Evolutionary conservation across 345 rosid species (phyloP).

Genomic region (Arabidopsis arenosa): DNA sequence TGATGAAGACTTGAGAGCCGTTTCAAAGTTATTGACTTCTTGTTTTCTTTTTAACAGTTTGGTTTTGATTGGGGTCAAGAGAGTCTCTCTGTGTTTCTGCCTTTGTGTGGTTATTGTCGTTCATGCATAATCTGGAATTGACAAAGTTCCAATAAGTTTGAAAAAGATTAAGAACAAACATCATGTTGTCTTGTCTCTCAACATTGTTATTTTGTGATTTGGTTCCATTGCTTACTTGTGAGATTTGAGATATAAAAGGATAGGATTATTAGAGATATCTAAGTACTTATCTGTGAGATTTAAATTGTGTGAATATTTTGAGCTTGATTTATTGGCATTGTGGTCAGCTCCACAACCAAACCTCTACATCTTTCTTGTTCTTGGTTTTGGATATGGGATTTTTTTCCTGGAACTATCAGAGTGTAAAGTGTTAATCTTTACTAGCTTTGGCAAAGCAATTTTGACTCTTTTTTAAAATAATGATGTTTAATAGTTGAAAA

Average conservation of each 20-base stretch:
- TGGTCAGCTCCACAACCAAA: background rate
- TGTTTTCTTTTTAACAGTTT: slow-evolving; percentile 1
- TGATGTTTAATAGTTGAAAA: too few species aligned
- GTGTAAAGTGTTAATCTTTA: too few species aligned
- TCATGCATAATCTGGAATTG: slow-evolving; percentile 22
- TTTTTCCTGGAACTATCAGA: too few species aligned
- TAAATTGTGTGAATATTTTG: background rate
- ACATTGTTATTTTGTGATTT: slow-evolving; percentile 10
- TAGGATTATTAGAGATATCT: background rate
- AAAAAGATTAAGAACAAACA: slow-evolving; percentile 15
- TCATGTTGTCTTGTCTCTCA: slow-evolving; percentile 22
- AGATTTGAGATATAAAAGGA: background rate
- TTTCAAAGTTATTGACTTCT: slow-evolving; percentile 17
- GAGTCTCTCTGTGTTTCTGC: background rate
- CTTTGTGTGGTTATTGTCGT: slow-evolving; percentile 18
- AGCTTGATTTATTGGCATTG: background rate
- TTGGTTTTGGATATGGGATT: background rate
- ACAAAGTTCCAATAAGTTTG: slow-evolving; percentile 18
- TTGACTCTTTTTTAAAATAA: too few species aligned
- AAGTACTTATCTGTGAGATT: background rate
- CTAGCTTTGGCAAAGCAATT: too few species aligned
- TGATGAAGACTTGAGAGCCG: slow-evolving; percentile 44
- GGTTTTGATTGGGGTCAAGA: slow-evolving; percentile 23
- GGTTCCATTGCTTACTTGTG: background rate
- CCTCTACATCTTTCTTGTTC: background rate